phyloP scores from a whole-genome alignment of 2,329 filamentous ascomycete genomes.

The Xylariaceae sp. region DNA sequence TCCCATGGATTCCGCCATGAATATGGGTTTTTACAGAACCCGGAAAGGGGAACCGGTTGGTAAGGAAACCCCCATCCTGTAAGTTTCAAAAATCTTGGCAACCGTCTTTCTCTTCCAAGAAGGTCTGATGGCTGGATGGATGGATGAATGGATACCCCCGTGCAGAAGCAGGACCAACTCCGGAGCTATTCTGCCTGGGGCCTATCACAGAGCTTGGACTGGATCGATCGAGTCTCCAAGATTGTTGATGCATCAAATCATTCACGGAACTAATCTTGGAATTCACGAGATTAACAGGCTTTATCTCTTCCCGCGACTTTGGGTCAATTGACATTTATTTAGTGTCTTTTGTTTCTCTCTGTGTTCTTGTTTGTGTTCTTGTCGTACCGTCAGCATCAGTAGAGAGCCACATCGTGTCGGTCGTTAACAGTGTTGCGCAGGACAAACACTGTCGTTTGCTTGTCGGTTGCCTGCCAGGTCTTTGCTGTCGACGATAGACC shows the following conservation, averaged over 20 bases:
- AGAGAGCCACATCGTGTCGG: conserved; percentile 14
- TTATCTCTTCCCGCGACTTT: conserved; percentile 10
- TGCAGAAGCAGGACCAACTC: too few relatives aligned
- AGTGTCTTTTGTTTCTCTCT: conserved; percentile 4
- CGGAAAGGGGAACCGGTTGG: conserved; percentile 19
- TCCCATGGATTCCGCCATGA: neutral
- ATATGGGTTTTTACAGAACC: conserved; percentile 9
- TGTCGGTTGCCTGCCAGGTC: neutral
- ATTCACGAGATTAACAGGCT: conserved; percentile 11
- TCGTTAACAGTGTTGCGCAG: conserved; percentile 12
- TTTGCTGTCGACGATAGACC: conserved; percentile 4
- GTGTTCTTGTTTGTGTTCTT: conserved; percentile 19
- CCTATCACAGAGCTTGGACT: too few relatives aligned
- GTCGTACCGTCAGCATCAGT: conserved; percentile 18
- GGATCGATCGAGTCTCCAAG: neutral
- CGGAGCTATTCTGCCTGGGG: too few relatives aligned
- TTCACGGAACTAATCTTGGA: conserved; percentile 3
- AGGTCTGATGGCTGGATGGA: conserved; percentile 16
- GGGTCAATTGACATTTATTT: neutral
- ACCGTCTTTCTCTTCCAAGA: conserved; percentile 8
- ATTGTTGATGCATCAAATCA: neutral
- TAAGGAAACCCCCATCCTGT: neutral
- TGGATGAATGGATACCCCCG: too few relatives aligned
- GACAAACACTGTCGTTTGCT: conserved; percentile 15
- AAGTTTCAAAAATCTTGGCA: conserved; percentile 13